These are phyloP conservation scores for Pichia sp. DNA, from an alignment of 1,139 yeast genomes.

Conservation along the genomic window DNA sequence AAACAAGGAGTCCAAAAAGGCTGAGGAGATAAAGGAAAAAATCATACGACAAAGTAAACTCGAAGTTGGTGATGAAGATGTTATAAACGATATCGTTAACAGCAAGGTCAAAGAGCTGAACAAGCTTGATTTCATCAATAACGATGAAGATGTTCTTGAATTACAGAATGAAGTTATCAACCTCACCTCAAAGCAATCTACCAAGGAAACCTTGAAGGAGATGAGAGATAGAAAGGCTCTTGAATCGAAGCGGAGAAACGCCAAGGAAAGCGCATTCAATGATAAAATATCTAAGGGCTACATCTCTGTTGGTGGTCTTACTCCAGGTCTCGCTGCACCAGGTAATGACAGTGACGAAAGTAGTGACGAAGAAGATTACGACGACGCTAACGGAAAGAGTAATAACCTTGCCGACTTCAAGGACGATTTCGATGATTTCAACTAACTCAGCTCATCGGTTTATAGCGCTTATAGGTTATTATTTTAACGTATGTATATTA, in stretches of 20 bases:
- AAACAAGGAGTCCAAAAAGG: slow-evolving; percentile 33
- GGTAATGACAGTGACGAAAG: slow-evolving; percentile 34
- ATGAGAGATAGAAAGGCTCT: slow-evolving; percentile 6
- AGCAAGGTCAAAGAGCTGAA: slow-evolving; percentile 42
- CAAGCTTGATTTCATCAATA: slow-evolving; percentile 35
- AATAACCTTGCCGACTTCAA: slow-evolving; percentile 12
- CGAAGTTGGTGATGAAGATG: slow-evolving; percentile 32
- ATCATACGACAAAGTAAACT: slow-evolving; percentile 46
- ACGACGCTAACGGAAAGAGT: slow-evolving; percentile 7
- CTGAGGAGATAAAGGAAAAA: slow-evolving; percentile 32
- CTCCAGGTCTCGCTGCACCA: slow-evolving; percentile 91
- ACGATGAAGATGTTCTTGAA: slow-evolving; percentile 33
- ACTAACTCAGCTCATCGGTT: slow-evolving; percentile 5
- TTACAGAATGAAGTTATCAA: slow-evolving; percentile 17
- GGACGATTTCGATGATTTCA: slow-evolving; percentile 25
- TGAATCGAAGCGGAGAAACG: slow-evolving; percentile 22
- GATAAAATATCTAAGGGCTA: slow-evolving; percentile 38
- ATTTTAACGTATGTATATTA: too few species aligned
- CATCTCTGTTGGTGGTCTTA: slow-evolving; percentile 58
- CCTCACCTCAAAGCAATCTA: slow-evolving; percentile 4
- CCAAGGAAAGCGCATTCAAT: slow-evolving; percentile 30
- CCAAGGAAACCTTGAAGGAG: slow-evolving; percentile 6
- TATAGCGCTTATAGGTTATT: too few species aligned
- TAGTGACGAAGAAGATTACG: slow-evolving; percentile 12
- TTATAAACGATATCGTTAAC: slow-evolving; percentile 40